Conservation (phyloP, 1,139 yeast genomes). For the Geotrichum klebahnii region DNA sequence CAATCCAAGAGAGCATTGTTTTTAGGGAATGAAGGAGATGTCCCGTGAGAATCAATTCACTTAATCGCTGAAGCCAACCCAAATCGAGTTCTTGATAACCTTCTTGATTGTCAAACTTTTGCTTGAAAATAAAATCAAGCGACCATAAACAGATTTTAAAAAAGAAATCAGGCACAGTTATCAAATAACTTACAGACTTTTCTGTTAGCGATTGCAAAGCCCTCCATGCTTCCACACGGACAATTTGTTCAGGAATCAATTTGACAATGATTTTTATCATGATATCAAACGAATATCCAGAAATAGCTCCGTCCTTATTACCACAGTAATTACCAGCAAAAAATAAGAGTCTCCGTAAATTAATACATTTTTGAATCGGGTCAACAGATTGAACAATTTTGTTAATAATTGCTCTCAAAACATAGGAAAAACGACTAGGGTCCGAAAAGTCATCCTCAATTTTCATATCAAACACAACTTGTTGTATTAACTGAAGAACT, state of each 20-base stretch:
- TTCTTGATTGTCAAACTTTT: neutral
- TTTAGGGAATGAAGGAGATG: neutral
- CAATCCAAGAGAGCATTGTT: constrained; percentile 11
- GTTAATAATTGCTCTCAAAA: constrained; percentile 9
- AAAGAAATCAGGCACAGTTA: neutral
- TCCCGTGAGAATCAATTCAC: neutral
- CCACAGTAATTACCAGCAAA: constrained; percentile 9
- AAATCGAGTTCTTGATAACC: neutral
- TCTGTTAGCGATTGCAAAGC: constrained; percentile 5
- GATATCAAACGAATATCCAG: constrained; percentile 8
- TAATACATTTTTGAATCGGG: constrained; percentile 20
- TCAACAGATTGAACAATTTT: constrained; percentile 14
- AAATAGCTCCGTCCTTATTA: neutral
- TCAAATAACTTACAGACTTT: neutral
- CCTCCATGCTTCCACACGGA: constrained; percentile 9
- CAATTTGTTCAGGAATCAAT: neutral
- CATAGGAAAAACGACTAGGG: constrained; percentile 3
- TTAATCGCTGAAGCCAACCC: constrained; percentile 7
- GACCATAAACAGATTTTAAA: constrained; percentile 5
- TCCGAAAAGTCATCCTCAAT: neutral
- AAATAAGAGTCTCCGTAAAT: constrained; percentile 16
- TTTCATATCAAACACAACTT: neutral
- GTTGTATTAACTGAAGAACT: neutral
- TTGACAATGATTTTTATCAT: constrained; percentile 9
- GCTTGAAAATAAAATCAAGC: constrained; percentile 7